Conservation (phyloP, 2,329 filamentous ascomycete genomes). For the Phaeophleospora eucalypticola region DNA sequence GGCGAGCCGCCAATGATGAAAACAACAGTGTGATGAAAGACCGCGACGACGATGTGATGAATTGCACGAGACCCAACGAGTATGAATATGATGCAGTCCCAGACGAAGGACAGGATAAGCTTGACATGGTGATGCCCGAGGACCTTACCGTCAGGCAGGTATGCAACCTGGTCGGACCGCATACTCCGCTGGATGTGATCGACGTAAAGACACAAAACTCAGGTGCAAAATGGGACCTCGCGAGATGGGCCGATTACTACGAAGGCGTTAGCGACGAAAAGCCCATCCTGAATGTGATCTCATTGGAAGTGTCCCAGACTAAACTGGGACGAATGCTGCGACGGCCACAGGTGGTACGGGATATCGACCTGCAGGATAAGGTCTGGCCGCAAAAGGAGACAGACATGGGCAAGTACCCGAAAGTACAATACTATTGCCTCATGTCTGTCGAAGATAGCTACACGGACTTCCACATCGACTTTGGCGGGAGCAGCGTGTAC, state of each 20-base stretch:
- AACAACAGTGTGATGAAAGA: conserved; percentile 8
- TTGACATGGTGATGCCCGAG: conserved; percentile 65
- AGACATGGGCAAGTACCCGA: conserved; percentile 55
- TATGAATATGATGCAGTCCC: conserved; percentile 47
- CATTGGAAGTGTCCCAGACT: conserved; percentile 63
- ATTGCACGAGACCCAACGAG: conserved; percentile 33
- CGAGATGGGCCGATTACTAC: conserved; percentile 64
- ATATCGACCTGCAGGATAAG: conserved; percentile 55
- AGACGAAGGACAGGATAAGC: conserved; percentile 60
- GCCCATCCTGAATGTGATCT: conserved; percentile 65
- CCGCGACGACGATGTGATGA: conserved; percentile 27
- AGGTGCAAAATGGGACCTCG: conserved; percentile 61
- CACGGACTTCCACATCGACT: conserved; percentile 69
- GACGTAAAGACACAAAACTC: conserved; percentile 67
- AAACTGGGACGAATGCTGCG: conserved; percentile 59
- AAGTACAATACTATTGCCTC: conserved; percentile 65
- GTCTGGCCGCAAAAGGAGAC: conserved; percentile 53
- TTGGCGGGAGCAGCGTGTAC: conserved; percentile 66
- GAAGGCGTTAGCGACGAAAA: conserved; percentile 59
- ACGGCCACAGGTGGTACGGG: conserved; percentile 61
- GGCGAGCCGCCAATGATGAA: not conserved
- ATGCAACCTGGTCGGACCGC: conserved; percentile 59
- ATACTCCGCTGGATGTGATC: conserved; percentile 62
- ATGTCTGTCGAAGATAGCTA: conserved; percentile 70
- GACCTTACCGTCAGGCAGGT: conserved; percentile 61